phyloP scores from a whole-genome alignment of 2,329 filamentous ascomycete genomes.

The Monosporascus sp. region DNA sequence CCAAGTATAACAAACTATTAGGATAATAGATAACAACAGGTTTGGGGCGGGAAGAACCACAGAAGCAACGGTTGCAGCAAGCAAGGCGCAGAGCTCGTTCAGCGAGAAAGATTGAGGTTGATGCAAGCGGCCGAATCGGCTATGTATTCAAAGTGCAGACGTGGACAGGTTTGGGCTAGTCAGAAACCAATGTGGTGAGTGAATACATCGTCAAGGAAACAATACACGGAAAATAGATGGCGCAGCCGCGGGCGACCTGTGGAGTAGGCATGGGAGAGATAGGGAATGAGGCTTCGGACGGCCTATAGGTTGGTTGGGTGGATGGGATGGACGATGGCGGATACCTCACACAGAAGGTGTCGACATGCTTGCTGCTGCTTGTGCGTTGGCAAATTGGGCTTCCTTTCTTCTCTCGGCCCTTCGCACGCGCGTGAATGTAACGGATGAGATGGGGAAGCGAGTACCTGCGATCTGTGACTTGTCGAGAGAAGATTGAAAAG shows the following conservation, averaged over 20 bases:
- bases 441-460: background rate
- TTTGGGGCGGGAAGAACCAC: background rate
- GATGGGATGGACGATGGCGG: background rate
- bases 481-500: background rate
- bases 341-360: background rate
- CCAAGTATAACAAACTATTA: background rate
- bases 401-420: background rate
- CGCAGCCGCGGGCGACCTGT: background rate
- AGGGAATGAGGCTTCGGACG: constrained; percentile 16
- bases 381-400: background rate
- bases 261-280: background rate
- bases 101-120: constrained; percentile 3
- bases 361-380: background rate
- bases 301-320: constrained; percentile 10
- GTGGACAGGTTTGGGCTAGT: background rate
- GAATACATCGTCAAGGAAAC: background rate
- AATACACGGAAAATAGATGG: background rate
- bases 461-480: background rate
- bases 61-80: background rate
- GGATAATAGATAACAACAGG: background rate
- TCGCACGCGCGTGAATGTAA: background rate
- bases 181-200: background rate
- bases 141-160: background rate
- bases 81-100: background rate
- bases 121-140: constrained; percentile 11